Conservation (phyloP, 164 flowering plant genomes). For the Sextonia rubra region DNA sequence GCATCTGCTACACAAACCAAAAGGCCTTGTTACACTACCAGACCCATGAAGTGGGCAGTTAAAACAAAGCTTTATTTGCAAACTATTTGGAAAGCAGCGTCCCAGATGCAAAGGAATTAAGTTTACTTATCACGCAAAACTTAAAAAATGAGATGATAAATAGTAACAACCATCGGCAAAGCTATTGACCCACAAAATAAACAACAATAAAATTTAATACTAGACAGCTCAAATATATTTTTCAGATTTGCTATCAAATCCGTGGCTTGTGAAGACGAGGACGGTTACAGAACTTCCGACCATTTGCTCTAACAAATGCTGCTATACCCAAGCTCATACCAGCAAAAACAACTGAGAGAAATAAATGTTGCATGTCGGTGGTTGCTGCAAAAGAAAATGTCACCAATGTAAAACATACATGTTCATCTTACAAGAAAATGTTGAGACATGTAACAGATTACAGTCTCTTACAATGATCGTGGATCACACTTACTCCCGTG, state of each 20-base stretch:
- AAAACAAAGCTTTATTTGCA: too few relatives aligned
- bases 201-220: too few relatives aligned
- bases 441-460: neutral
- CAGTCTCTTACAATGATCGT: neutral
- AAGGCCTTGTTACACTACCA: too few relatives aligned
- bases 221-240: neutral
- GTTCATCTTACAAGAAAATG: neutral
- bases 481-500: neutral
- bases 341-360: constrained; percentile 72
- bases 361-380: constrained; percentile 43
- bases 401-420: neutral
- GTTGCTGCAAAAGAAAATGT: constrained; percentile 38
- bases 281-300: constrained; percentile 83
- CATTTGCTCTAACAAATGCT: constrained; percentile 66
- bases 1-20: too few relatives aligned
- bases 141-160: too few relatives aligned
- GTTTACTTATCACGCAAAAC: too few relatives aligned
- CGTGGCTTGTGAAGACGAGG: constrained; percentile 75
- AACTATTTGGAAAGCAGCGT: too few relatives aligned
- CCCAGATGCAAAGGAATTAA: too few relatives aligned
- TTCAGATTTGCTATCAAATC: constrained; percentile 19
- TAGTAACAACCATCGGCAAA: too few relatives aligned
- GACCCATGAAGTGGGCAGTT: too few relatives aligned
- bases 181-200: too few relatives aligned
- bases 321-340: constrained; percentile 55